phyloP scores from a whole-genome alignment of 1,284 basidiomycete genomes.

The Coniferiporia sulphurascens region DNA sequence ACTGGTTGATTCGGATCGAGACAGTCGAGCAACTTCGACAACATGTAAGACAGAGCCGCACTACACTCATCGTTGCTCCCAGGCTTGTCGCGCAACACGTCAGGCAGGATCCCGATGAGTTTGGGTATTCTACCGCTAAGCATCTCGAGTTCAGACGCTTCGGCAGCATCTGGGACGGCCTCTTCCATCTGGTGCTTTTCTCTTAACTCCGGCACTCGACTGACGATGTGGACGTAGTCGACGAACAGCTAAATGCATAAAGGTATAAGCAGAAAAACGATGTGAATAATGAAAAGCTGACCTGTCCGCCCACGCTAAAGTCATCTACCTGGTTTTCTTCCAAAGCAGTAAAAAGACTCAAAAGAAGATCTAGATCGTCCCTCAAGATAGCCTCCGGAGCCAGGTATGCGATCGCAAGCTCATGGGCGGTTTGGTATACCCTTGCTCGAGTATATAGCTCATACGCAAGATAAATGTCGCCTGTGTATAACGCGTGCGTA shows the following conservation, averaged over 20 bases:
- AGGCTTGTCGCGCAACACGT: conserved; percentile 51
- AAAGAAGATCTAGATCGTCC: conserved; percentile 72
- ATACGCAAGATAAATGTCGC: conserved; percentile 74
- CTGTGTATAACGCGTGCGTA: conserved; percentile 54
- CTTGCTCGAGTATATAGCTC: conserved; percentile 71
- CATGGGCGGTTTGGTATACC: conserved; percentile 72
- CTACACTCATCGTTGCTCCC: conserved; percentile 50
- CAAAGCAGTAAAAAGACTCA: conserved; percentile 69
- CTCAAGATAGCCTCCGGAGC: conserved; percentile 87
- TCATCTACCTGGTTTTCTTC: conserved; percentile 57
- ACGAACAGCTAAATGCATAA: conserved; percentile 14
- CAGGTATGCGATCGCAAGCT: conserved; percentile 76
- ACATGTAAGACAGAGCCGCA: conserved; percentile 73
- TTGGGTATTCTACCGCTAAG: conserved; percentile 58
- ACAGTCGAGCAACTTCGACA: conserved; percentile 52
- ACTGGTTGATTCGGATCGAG: conserved; percentile 36
- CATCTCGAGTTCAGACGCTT: conserved; percentile 53
- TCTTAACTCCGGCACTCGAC: conserved; percentile 41
- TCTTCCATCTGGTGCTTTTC: conserved; percentile 41
- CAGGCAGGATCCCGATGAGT: conserved; percentile 67
- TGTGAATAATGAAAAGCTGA: conserved; percentile 29
- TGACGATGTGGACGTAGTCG: conserved; percentile 9
- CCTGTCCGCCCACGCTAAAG: conserved; percentile 81
- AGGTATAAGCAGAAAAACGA: conserved; percentile 5
- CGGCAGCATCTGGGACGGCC: conserved; percentile 40